Evolutionary conservation across 345 rosid species (phyloP).

Genomic region (Syzygium jambos): DNA sequence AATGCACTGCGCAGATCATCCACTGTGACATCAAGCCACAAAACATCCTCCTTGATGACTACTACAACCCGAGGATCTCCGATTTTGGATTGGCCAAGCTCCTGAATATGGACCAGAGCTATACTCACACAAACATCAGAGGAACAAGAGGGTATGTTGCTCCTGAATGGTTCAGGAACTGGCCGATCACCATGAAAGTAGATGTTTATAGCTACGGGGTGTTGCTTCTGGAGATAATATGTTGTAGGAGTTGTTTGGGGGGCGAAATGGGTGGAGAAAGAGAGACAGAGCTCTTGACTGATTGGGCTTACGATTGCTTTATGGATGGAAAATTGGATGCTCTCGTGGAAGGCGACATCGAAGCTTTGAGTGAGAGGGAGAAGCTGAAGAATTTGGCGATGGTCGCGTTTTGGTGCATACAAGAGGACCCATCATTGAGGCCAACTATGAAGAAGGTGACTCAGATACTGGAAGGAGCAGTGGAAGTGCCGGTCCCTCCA

Average conservation of each 20-base stretch:
- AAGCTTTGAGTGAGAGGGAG: constrained; percentile 6
- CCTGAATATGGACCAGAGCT: neutral
- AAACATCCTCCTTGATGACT: neutral
- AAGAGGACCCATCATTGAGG: constrained; percentile 27
- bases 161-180: neutral
- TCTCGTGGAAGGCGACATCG: constrained; percentile 4
- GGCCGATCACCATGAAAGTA: neutral
- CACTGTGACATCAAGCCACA: neutral
- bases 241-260: neutral
- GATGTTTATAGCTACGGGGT: neutral
- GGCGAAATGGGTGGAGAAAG: neutral
- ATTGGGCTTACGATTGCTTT: neutral
- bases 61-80: neutral
- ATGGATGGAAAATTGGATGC: neutral
- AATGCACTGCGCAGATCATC: neutral
- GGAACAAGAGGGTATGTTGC: neutral
- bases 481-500: constrained; percentile 18
- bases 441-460: constrained; percentile 35
- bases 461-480: constrained; percentile 38
- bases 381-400: neutral
- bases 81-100: neutral
- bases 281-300: neutral
- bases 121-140: neutral
- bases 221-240: neutral
- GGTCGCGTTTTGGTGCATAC: constrained; percentile 41